Conservation (phyloP, 768 basidiomycete species). For the Hydnomerulius pinastri region DNA sequence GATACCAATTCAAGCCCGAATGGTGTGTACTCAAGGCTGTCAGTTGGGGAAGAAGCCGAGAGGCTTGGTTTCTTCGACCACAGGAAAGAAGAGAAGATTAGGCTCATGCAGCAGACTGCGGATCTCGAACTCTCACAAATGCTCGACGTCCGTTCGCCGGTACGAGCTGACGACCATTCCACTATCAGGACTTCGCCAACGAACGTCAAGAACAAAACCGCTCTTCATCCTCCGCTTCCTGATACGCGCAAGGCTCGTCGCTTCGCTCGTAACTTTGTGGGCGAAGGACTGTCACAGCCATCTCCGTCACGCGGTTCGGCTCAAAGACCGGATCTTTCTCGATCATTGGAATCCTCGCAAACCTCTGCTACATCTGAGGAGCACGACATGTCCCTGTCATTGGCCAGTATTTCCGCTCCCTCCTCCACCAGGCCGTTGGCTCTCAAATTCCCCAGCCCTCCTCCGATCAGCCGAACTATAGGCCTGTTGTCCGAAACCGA, state of each 20-base stretch:
- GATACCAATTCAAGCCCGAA: not conserved
- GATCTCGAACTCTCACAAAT: not conserved
- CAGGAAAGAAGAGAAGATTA: not conserved
- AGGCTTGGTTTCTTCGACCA: not conserved
- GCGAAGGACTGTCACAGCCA: not conserved
- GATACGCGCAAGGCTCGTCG: slow-evolving; percentile 8
- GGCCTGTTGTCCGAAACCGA: slow-evolving; percentile 15
- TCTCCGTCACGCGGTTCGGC: not conserved
- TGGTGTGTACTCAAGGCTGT: not conserved
- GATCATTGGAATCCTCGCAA: not conserved
- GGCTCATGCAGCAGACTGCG: not conserved
- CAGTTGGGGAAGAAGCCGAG: not conserved
- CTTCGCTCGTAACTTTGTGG: slow-evolving; percentile 8
- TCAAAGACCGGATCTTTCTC: not conserved
- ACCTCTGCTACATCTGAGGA: not conserved
- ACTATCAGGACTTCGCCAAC: not conserved
- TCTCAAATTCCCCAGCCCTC: not conserved
- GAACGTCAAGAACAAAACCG: not conserved
- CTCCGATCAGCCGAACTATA: not conserved
- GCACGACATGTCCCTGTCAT: not conserved
- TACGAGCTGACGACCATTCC: not conserved
- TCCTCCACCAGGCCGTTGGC: not conserved
- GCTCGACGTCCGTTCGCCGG: not conserved
- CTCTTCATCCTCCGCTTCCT: not conserved
- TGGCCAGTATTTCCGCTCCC: not conserved